Evolutionary conservation across 352 stramenopile species (phyloP), one percentile per base, ranked within the genome.

Genomic region (Phytophthora kernoviae): DNA sequence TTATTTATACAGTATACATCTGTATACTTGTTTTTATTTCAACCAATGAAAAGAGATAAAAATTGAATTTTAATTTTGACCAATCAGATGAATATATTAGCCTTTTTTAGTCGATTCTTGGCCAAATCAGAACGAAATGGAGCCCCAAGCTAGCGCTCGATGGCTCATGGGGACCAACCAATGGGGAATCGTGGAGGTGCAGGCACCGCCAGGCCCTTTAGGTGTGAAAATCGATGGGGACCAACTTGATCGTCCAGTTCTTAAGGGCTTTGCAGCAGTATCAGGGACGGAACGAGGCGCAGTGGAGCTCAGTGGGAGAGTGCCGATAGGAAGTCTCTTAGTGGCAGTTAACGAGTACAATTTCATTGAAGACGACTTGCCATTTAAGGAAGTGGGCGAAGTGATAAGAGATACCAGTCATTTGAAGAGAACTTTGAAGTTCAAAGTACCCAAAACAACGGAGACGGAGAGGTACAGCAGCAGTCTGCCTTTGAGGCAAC

Each of bases 321-420:
- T 93, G 1, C 15, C 59, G 0, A 17, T 60, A 0, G 81, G 83
- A 10, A 82, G 69, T 33, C 62, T 91, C 8, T 65, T 94, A 20
- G 58, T 87, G 10, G 65, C 56, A 2, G 67, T 94, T n/a, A 93
- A 94, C 45, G 68, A 84, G 14, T 54, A 69, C 41, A 64, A 93
- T 22, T 73, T 91, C 4, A 42, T 81, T 2, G 40, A 60, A 0
- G 49, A 58, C 15, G 60, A 73, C 22, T 50, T 86, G 39, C 57
- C 66, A 34, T 64, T 91, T 12, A 30, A 72, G 5, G 74, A 87
- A 2, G 63, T 87, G 15, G 64, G 77, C 0, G 53, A 56, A 5
- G 65, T 92, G 20, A 64, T 94, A 40, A 68, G 77, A 20, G 77
- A 89, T 2, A 82, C 73, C 14, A 73, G 58, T 15, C 65, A 79